Evolutionary conservation across 2,329 filamentous ascomycete genomes (phyloP).

Genomic region (Paramyrothecium sp.): DNA sequence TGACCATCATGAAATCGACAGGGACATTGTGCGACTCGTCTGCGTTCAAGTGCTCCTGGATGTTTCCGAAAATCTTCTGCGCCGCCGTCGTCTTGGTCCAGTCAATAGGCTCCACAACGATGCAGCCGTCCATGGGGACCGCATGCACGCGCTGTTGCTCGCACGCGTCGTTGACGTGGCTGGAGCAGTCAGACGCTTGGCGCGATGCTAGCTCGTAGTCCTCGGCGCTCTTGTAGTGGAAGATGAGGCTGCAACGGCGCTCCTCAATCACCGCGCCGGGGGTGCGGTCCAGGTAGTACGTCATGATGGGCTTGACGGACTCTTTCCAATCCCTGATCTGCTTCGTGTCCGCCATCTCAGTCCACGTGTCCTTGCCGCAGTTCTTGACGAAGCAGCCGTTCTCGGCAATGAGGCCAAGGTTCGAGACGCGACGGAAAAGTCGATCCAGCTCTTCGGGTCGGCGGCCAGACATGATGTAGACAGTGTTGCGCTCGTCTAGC

Average conservation of each 20-base stretch:
- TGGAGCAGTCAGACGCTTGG: constrained; percentile 85
- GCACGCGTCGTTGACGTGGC: constrained; percentile 93
- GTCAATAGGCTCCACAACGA: constrained; percentile 81
- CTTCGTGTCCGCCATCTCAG: constrained; percentile 69
- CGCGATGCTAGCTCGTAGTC: constrained; percentile 73
- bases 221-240: constrained; percentile 83
- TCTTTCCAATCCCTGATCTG: constrained; percentile 78
- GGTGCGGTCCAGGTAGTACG: constrained; percentile 86
- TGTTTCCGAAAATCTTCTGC: constrained; percentile 65
- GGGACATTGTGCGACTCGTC: constrained; percentile 31
- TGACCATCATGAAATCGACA: constrained; percentile 84
- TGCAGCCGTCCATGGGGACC: constrained; percentile 73
- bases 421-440: constrained; percentile 79
- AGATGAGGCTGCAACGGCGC: constrained; percentile 86
- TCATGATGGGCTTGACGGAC: constrained; percentile 77
- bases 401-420: constrained; percentile 87
- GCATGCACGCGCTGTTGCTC: constrained; percentile 81
- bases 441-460: constrained; percentile 85
- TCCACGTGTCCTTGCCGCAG: constrained; percentile 68
- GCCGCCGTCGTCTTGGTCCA: constrained; percentile 88
- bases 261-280: constrained; percentile 87
- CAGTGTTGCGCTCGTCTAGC: constrained; percentile 75
- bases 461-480: constrained; percentile 92
- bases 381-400: constrained; percentile 89
- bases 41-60: constrained; percentile 37